A percentile compares a stretch with the other conserved stretches of the same genome.
These are phyloP conservation scores for Iberis amara DNA, from an alignment of 441 rosid species.

Conservation along the genomic window DNA sequence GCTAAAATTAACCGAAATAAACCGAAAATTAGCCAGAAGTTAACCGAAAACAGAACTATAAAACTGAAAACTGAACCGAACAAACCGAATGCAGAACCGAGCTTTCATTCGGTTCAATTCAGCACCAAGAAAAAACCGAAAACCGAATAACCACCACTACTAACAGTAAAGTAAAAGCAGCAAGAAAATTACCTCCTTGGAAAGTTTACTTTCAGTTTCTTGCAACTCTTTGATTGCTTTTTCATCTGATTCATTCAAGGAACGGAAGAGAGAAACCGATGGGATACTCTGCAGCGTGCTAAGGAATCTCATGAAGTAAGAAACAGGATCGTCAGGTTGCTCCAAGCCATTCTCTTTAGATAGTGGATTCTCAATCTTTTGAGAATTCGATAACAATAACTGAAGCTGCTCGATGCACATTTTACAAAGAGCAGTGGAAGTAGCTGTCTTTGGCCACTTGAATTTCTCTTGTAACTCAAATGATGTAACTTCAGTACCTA, in stretches of 20 bases:
- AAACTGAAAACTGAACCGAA: too few species aligned
- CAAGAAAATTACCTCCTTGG: slow-evolving; percentile 51
- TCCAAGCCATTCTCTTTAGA: slow-evolving; percentile 45
- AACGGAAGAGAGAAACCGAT: slow-evolving; percentile 79
- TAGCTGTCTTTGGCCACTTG: slow-evolving; percentile 83
- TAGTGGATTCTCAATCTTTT: slow-evolving; percentile 49
- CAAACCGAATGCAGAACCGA: too few species aligned
- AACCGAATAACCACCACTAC: not conserved
- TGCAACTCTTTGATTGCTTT: slow-evolving; percentile 61
- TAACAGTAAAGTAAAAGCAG: slow-evolving; percentile 15
- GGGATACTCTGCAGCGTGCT: slow-evolving; percentile 86
- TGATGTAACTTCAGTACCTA: slow-evolving; percentile 91
- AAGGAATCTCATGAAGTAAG: slow-evolving; percentile 76
- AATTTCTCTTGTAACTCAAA: slow-evolving; percentile 94
- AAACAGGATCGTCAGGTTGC: slow-evolving; percentile 64
- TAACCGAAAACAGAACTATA: too few species aligned
- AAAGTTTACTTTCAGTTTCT: slow-evolving; percentile 64
- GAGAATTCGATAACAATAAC: slow-evolving; percentile 66
- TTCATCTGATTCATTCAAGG: slow-evolving; percentile 71
- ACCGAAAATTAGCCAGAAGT: too few species aligned
- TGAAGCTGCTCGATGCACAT: slow-evolving; percentile 92
- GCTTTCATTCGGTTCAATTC: too few species aligned
- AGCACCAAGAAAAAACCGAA: too few species aligned
- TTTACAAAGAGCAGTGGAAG: slow-evolving; percentile 66
- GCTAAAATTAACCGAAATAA: too few species aligned